Evolutionary conservation across 768 basidiomycete genomes (phyloP).

Genomic region (Favolaschia claudopus): DNA sequence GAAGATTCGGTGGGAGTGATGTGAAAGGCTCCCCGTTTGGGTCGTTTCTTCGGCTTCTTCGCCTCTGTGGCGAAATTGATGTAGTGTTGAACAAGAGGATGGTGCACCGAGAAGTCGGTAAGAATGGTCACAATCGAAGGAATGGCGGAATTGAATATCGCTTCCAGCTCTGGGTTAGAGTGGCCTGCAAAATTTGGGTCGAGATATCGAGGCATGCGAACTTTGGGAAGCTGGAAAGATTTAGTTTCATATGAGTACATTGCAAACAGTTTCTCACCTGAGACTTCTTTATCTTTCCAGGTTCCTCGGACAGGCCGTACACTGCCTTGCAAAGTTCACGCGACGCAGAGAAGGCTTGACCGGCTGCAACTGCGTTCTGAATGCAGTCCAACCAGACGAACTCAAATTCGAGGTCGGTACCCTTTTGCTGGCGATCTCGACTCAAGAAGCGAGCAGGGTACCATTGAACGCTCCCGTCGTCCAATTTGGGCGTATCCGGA

Average conservation of each 20-base stretch:
- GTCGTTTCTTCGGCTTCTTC: not conserved
- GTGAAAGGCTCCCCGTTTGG: too few relatives aligned
- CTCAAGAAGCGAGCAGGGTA: not conserved
- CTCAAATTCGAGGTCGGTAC: not conserved
- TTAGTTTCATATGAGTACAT: not conserved
- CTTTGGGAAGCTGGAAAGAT: not conserved
- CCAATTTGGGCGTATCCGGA: not conserved
- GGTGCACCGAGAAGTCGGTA: not conserved
- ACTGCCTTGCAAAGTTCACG: not conserved
- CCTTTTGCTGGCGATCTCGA: not conserved
- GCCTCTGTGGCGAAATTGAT: not conserved
- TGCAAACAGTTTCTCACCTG: not conserved
- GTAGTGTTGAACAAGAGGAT: not conserved
- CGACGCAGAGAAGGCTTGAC: not conserved
- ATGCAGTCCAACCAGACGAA: slow-evolving; percentile 1
- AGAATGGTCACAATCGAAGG: not conserved
- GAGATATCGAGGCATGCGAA: not conserved
- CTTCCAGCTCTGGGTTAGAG: not conserved
- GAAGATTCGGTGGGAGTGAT: too few relatives aligned
- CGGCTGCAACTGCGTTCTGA: not conserved
- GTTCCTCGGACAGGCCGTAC: not conserved
- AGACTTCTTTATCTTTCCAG: not conserved
- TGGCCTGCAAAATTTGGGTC: not conserved
- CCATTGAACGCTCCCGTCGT: not conserved
- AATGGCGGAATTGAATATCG: not conserved